Evolutionary conservation across 2,329 filamentous ascomycete genomes (phyloP), one percentile per base, ranked within the genome.

Genomic region (Anthostomella pinea): DNA sequence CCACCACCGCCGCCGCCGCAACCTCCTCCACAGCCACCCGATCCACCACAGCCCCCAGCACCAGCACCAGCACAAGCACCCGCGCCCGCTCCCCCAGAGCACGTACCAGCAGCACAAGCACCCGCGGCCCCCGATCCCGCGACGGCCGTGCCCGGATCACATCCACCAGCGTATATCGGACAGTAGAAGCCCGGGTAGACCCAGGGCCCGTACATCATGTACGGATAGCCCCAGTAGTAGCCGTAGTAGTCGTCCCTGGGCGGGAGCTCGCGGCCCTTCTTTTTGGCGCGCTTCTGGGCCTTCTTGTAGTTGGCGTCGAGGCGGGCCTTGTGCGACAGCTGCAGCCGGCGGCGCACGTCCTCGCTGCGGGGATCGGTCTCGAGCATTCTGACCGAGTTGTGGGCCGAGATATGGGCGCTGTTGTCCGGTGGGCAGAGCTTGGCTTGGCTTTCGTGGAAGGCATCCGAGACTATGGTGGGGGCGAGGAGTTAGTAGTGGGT

Each of bases 331-430:
- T 66, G 59, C 6, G 46, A 9, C 1, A 49, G 39, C 8, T 56
- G 56, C 4, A 79, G 57, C 13, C 68, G 65, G 1, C 41, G 32
- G 54, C 62, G 33, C 43, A 67, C 33, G 7, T 24, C 66, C 46
- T 24, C 56, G 5, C 43, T 56, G 4, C 39, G 25, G 13, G 43
- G 31, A 15, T 47, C 57, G n/a, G 33, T 48, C 20, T 57, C 52
- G 6, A 42, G 52, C 30, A 54, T 56, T 2, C 48, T 49, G 6
- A 88, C 77, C 1, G 84, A 75, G 51, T 81, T 87, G 66, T 91
- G 86, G 0, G 82, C 72, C 0, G 81, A 86, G 44, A 91, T 83
- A 55, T 91, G 86, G 0, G 81, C 75, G 14, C 76, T 79, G 35
- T 73, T 76, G 32, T 74, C 65, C 0, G 77, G 72, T 0, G 76